Evolutionary conservation across 208 protist species (phyloP).

Genomic region (Leptomonas seymouri): DNA sequence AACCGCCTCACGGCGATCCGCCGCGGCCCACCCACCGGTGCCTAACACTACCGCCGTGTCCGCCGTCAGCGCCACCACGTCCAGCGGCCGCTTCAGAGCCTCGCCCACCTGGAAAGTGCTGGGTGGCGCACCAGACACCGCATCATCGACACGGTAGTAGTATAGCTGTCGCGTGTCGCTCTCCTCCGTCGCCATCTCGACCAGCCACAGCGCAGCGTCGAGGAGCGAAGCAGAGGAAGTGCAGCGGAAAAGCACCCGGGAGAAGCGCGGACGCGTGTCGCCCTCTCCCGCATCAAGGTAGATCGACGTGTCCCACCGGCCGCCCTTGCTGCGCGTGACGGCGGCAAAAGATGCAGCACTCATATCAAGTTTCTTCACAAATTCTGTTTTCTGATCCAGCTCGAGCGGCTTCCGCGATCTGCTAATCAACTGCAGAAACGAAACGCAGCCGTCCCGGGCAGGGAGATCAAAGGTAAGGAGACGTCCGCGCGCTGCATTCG

Average conservation of each 20-base stretch:
- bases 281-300: slow-evolving; percentile 1
- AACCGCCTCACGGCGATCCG: slow-evolving; percentile 10
- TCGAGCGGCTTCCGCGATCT: slow-evolving; percentile 5
- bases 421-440: slow-evolving; percentile 28
- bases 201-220: slow-evolving; percentile 16
- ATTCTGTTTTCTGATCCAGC: slow-evolving; percentile 14
- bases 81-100: slow-evolving; percentile 11
- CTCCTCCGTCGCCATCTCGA: slow-evolving; percentile 1
- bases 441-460: slow-evolving; percentile 10
- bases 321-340: slow-evolving; percentile 12
- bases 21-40: slow-evolving; percentile 8
- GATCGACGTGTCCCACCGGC: slow-evolving; percentile 20
- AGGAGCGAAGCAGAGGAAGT: slow-evolving; percentile 6
- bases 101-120: neutral
- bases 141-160: slow-evolving; percentile 1
- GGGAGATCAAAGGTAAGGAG: slow-evolving; percentile 28
- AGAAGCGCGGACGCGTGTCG: neutral
- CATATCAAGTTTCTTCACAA: slow-evolving; percentile 21
- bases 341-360: slow-evolving; percentile 2
- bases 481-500: slow-evolving; percentile 9
- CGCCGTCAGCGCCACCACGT: slow-evolving; percentile 21
- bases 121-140: slow-evolving; percentile 9
- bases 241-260: slow-evolving; percentile 14
- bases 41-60: slow-evolving; percentile 22
- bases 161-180: slow-evolving; percentile 3